Evolutionary conservation across 495 filamentous ascomycete genomes (phyloP).

Genomic region (Hyaloscypha hepaticicola): DNA sequence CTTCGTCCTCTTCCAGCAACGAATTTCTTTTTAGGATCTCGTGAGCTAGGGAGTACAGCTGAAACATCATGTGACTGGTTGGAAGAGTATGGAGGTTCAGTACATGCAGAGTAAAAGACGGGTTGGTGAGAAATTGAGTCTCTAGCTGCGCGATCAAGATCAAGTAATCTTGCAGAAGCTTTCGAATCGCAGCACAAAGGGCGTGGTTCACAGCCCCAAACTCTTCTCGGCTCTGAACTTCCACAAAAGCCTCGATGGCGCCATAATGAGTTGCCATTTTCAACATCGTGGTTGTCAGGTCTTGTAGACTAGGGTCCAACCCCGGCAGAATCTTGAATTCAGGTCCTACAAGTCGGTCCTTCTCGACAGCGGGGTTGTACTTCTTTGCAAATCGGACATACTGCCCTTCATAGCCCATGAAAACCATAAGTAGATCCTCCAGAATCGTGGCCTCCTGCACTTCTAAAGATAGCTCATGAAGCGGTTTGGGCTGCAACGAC

Average conservation of each 20-base stretch:
- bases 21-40: constrained; percentile 87
- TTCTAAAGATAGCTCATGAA: constrained; percentile 71
- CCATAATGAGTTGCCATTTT: constrained; percentile 95
- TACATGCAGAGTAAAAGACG: constrained; percentile 85
- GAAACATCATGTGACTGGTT: constrained; percentile 83
- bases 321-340: constrained; percentile 76
- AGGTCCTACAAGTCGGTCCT: constrained; percentile 80
- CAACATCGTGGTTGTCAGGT: constrained; percentile 82
- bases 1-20: constrained; percentile 84
- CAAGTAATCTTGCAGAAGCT: constrained; percentile 87
- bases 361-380: constrained; percentile 82
- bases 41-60: constrained; percentile 81
- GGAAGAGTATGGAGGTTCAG: constrained; percentile 88
- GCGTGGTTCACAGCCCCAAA: constrained; percentile 97
- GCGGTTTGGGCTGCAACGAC: constrained; percentile 65
- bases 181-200: constrained; percentile 88
- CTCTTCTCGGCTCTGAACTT: constrained; percentile 89
- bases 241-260: constrained; percentile 88
- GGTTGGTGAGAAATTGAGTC: constrained; percentile 82
- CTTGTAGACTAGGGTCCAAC: constrained; percentile 85
- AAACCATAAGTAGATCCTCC: constrained; percentile 89
- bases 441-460: constrained; percentile 82
- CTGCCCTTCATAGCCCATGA: constrained; percentile 98
- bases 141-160: constrained; percentile 91
- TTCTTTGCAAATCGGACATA: constrained; percentile 83